These are phyloP conservation scores for Trichosporon sp. DNA, from an alignment of 1,284 basidiomycete genomes.

Conservation along the genomic window DNA sequence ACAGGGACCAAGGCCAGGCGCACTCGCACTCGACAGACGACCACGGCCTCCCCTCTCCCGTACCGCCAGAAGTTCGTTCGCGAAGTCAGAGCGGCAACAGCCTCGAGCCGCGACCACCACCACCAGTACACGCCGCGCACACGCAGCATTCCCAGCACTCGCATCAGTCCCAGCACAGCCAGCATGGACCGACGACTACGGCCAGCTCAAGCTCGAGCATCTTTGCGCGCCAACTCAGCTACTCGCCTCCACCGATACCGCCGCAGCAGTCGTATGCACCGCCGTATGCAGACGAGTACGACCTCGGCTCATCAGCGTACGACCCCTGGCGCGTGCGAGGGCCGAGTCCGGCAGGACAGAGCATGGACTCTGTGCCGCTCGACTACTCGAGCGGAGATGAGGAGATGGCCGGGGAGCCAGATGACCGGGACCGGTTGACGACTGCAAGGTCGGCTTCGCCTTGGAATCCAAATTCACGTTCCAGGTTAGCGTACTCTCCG, in stretches of 20 bases:
- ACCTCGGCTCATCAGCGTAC: conserved; percentile 21
- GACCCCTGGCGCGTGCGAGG: conserved; percentile 9
- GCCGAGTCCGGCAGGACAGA: not conserved
- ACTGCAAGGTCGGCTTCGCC: not conserved
- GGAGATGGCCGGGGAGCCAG: not conserved
- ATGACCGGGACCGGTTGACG: conserved; percentile 14
- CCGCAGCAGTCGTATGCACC: not conserved
- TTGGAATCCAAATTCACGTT: conserved; percentile 5
- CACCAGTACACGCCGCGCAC: not conserved
- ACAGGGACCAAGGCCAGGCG: not conserved
- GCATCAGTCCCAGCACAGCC: not conserved
- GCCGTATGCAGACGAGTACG: conserved; percentile 19
- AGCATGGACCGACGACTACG: not conserved
- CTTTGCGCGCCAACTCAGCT: not conserved
- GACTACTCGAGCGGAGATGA: conserved; percentile 18
- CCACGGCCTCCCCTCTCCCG: not conserved
- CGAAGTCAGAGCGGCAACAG: not conserved
- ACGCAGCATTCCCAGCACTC: not conserved
- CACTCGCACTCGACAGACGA: not conserved
- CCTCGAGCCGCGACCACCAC: not conserved
- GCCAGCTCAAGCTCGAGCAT: not conserved
- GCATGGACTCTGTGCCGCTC: not conserved
- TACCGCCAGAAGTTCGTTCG: not conserved
- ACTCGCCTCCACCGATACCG: conserved; percentile 13
- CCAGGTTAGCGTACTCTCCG: not conserved